Evolutionary conservation across 768 basidiomycete species (phyloP), one percentile per base, ranked within the genome.

Genomic region (Royoungia palumana): DNA sequence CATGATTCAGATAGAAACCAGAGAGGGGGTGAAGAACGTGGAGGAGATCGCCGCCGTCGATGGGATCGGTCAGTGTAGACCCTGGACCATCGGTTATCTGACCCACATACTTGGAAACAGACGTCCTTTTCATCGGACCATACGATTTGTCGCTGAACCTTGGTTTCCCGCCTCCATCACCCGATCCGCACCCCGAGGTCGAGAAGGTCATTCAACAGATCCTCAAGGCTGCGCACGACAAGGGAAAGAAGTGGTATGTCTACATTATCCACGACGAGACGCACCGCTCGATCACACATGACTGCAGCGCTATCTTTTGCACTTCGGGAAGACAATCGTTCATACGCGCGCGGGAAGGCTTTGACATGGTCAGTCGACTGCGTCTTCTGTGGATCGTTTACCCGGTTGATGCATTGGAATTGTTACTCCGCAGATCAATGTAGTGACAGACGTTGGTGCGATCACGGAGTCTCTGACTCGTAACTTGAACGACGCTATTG

Each of bases 1-100:
- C 14, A 77, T 83, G 68, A 70, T 86, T 0, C 85, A 88, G 65
- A 86, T 88, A 45, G 84, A 87, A 64, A 86, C 74, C 3, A 66
- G 59, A 41, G 79, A 83, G 40, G 84, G 73, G 0, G 74, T 86
- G 4, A 59, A 78, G 41, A 85, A 86, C 47, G 70, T 81, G 5
- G 71, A 79, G 16, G 75, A 74, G 45, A 87, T 88, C 45, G 79
- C 77, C 16, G 65, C 69, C 3, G 80, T 86, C 2, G 79, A 80
- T 20, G 84, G 84, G 2, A 72, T 87, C 17, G 81, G 81, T 82
- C 37, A 60, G 75, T 28, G 3, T 57, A 6, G 11, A 41, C n/a
- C n/a, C n/a, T 34, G 17, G 8, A 6, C n/a, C 13, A 1, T 38
- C 21, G 4, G 0, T 10, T 17, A 3, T 11, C 46, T 50, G 20